A percentile compares a stretch with the other conserved stretches of the same genome.
Conservation (phyloP, 1,284 basidiomycete genomes). For the Austroboletus niveus region DNA sequence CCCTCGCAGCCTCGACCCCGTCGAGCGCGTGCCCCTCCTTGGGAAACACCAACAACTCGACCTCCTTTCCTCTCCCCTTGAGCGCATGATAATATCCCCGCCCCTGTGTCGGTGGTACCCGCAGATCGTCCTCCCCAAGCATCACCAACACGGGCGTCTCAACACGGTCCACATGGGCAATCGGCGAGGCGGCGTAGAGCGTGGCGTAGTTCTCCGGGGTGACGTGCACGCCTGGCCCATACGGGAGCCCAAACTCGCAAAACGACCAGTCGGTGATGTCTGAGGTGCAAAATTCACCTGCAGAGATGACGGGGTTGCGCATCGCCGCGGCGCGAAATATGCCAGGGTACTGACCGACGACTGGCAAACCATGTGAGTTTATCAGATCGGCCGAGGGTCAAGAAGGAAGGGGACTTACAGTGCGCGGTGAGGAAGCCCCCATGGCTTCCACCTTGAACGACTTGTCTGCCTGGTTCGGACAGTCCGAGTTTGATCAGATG, state of each 20-base stretch:
- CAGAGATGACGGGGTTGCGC: slow-evolving; percentile 70
- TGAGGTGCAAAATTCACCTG: slow-evolving; percentile 45
- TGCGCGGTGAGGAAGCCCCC: slow-evolving; percentile 69
- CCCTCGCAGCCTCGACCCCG: slow-evolving; percentile 54
- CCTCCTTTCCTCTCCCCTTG: slow-evolving; percentile 42
- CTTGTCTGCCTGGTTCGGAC: slow-evolving; percentile 47
- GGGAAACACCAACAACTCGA: slow-evolving; percentile 64
- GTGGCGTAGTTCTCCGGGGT: slow-evolving; percentile 43
- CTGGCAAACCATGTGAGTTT: slow-evolving; percentile 30
- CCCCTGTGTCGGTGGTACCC: slow-evolving; percentile 66
- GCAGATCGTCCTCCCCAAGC: slow-evolving; percentile 58
- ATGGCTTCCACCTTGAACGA: slow-evolving; percentile 69
- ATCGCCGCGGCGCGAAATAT: slow-evolving; percentile 60
- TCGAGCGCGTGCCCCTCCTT: slow-evolving; percentile 64
- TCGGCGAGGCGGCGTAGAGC: slow-evolving; percentile 56
- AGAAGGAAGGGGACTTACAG: slow-evolving; percentile 37
- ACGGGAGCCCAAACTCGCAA: slow-evolving; percentile 52
- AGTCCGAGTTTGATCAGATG: slow-evolving; percentile 46
- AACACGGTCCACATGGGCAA: slow-evolving; percentile 52
- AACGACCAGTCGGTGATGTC: slow-evolving; percentile 78
- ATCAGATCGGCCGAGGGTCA: neutral
- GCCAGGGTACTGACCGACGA: slow-evolving; percentile 62
- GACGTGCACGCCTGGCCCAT: slow-evolving; percentile 37
- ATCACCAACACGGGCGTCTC: slow-evolving; percentile 55
- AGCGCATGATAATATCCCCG: slow-evolving; percentile 63